Base-by-base conservation (phyloP, 208 protist species). In the Tritrichomonas foetus region DNA sequence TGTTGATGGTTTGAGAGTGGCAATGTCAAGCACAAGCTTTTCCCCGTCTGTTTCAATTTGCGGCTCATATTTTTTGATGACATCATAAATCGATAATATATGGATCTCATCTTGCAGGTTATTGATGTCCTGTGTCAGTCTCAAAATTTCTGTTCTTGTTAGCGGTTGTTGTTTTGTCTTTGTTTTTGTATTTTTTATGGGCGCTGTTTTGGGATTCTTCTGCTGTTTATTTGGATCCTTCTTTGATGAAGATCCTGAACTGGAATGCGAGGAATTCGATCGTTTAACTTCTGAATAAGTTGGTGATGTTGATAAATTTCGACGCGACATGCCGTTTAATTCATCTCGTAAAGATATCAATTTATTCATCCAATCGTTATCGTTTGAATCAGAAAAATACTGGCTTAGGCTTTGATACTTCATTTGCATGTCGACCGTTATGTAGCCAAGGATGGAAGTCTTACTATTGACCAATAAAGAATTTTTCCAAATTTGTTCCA, bases 281-380 rank as follows among this genome's bases (percentile, higher is more conserved):
- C 14, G 33, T 22, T 36, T 20, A 11, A 20, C 41, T 49, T 36
- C 20, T 64, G 55, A 25, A 25, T 22, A 64, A 64, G 8, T 22
- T 22, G 8, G 33, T 53, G 74, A 36, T 82, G n/a, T 82, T 49
- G 3, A 20, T 53, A 50, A n/a, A 33, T 57, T 57, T 33, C 11
- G 1, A 39, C 16, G 41, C 39, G 47, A 22, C 27, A 47, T 44
- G 16, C 47, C 47, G 8, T 25, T 11, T 50, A 47, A 30, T 39
- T 41, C 41, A 53, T 41, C 39, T 61, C 41, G 33, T 89, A 33
- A 27, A 61, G 78, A 0, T 5, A 14, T 13, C 0, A 36, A 39
- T 57, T 89, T 89, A 39, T 89, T 89, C 39, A 89, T 27, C 78
- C 78, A 89, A 57, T 89, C 78, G 11, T 3, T 39, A 16, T 89